phyloP scores from a whole-genome alignment of 2,329 filamentous ascomycete genomes.

The Fusarium protoensiforme region DNA sequence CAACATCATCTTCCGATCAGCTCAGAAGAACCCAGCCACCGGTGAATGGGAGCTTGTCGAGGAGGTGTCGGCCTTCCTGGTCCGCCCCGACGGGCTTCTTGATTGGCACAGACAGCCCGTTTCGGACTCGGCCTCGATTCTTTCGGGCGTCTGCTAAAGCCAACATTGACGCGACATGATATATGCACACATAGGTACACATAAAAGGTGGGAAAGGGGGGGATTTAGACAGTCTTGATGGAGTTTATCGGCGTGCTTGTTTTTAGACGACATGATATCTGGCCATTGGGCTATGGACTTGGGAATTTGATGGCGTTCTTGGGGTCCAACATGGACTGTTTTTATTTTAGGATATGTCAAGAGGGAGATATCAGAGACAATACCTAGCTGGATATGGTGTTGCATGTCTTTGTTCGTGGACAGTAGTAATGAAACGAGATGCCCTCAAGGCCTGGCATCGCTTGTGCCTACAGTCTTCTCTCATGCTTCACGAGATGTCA shows the following conservation, averaged over 20 bases:
- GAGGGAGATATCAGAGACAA: not conserved
- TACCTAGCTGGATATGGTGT: not conserved
- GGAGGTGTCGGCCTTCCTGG: slow-evolving; percentile 48
- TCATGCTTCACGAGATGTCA: not conserved
- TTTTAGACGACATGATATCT: slow-evolving; percentile 8
- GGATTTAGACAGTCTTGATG: slow-evolving; percentile 8
- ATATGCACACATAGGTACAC: not conserved
- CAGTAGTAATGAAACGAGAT: not conserved
- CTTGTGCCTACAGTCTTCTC: not conserved
- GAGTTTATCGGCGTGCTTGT: slow-evolving; percentile 22
- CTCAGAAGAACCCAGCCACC: slow-evolving; percentile 45
- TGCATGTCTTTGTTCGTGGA: not conserved
- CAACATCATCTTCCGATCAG: slow-evolving; percentile 51
- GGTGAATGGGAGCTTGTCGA: slow-evolving; percentile 53
- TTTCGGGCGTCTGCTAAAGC: slow-evolving; percentile 37
- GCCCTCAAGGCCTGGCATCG: not conserved
- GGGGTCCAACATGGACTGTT: not conserved
- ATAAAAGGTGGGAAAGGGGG: not conserved
- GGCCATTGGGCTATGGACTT: not conserved
- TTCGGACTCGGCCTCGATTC: slow-evolving; percentile 45
- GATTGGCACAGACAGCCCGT: slow-evolving; percentile 51
- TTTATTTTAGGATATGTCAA: not conserved
- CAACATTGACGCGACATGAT: not conserved
- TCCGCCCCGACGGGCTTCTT: slow-evolving; percentile 46
- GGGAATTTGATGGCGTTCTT: not conserved